A percentile compares a stretch with the other conserved stretches of the same genome.
phyloP scores from a whole-genome alignment of 1,284 basidiomycete genomes.

The Gomphus bonarii region DNA sequence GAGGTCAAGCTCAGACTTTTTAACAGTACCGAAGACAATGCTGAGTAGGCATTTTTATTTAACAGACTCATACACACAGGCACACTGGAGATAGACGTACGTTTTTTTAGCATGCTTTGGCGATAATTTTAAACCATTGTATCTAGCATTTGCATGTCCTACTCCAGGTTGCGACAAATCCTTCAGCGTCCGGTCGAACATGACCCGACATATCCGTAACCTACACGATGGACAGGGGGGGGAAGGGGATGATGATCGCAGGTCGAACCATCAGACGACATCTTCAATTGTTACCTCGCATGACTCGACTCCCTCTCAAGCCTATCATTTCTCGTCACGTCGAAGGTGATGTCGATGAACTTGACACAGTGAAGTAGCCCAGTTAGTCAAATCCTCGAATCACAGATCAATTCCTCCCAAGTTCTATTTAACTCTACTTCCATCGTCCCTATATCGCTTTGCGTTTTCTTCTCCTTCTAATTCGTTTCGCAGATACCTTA shows the following conservation, averaged over 20 bases:
- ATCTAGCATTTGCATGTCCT: constrained; percentile 2
- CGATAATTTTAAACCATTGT: neutral
- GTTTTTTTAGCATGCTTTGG: neutral
- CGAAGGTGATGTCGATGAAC: neutral
- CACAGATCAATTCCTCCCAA: neutral
- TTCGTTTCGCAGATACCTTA: neutral
- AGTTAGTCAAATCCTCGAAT: neutral
- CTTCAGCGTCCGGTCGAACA: constrained; percentile 9
- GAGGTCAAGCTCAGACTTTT: neutral
- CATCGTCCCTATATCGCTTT: neutral
- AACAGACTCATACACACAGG: neutral
- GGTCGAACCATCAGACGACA: neutral
- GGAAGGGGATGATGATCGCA: neutral
- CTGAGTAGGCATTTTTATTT: neutral
- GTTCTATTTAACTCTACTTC: neutral
- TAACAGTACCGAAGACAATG: neutral
- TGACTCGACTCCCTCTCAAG: neutral
- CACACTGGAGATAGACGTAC: constrained; percentile 2
- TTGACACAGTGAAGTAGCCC: neutral
- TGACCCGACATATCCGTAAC: neutral
- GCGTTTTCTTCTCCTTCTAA: neutral
- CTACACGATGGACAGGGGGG: neutral
- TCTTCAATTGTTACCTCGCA: neutral
- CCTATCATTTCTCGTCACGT: constrained; percentile 2
- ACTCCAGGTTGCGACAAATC: neutral